These are phyloP conservation scores for Nepenthes mirabilis DNA, from an alignment of 148 eudicot genomes.

Conservation along the genomic window DNA sequence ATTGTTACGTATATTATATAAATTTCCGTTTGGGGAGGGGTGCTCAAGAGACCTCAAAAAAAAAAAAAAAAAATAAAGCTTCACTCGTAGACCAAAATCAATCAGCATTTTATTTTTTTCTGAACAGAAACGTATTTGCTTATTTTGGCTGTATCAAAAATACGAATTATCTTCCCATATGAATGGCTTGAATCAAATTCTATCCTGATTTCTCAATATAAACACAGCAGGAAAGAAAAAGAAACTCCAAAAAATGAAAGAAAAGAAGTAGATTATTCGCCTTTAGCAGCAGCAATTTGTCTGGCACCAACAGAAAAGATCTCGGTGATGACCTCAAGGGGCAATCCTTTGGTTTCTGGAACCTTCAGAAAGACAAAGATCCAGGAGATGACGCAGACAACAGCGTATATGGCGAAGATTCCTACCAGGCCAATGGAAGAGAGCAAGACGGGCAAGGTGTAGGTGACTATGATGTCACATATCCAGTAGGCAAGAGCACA, in stretches of 20 bases:
- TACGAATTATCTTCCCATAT: constrained; percentile 4
- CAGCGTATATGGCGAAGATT: constrained; percentile 51
- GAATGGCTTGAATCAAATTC: constrained; percentile 2
- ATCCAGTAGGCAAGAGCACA: constrained; percentile 67
- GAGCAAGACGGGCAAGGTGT: constrained; percentile 66
- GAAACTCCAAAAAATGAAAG: background rate
- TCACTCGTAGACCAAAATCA: no score
- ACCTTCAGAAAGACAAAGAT: constrained; percentile 73
- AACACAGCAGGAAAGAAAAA: background rate
- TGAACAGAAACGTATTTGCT: background rate
- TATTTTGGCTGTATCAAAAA: background rate
- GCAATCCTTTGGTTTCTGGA: constrained; percentile 93
- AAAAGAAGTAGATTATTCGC: constrained; percentile 7
- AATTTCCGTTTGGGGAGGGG: no score
- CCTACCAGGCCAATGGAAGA: constrained; percentile 60
- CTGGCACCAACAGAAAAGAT: constrained; percentile 73
- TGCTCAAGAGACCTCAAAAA: no score
- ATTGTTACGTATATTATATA: no score
- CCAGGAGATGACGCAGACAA: constrained; percentile 56
- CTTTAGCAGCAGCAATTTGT: constrained; percentile 20
- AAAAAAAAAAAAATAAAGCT: no score
- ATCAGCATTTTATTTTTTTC: no score
- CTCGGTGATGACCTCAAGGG: constrained; percentile 81
- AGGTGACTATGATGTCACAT: constrained; percentile 66
- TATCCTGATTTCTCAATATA: constrained; percentile 4